Base-by-base conservation (phyloP, 257 asterid species). In the Agastache rugosa region DNA sequence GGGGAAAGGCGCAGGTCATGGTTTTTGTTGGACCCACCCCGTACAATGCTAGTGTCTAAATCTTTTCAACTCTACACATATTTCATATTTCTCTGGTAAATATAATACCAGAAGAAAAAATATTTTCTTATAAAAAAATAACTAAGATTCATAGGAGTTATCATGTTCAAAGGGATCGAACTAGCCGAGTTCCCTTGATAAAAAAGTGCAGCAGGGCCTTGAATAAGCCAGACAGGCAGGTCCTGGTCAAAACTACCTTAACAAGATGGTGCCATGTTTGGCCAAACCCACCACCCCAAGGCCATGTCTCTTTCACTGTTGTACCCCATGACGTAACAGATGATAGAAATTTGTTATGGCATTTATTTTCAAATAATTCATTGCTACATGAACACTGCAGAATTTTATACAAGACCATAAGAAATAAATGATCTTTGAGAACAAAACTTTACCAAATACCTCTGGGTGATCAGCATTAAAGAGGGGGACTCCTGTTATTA, bases 381-480 rank as follows among this genome's bases (percentile, higher is more conserved):
- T 39, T 64, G 63, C 72, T 51, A 67, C 31, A 68, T 42, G 54
- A 63, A 66, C 22, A 20, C 27, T 47, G 61, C 64, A 41, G 53
- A 48, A 71, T 37, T 16, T 48, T 16, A 64, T 67, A 56, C 59
- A 79, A 74, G 56, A 58, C 56, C 58, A 65, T 56, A 76, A 74
- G 37, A 68, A 45, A 69, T 62, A 41, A 72, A 71, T 66, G 47
- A 74, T 67, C 37, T 64, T 78, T 44, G 60, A 11, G 64, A 62
- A 29, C 11, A 73, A 23, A 48, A 47, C 2, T 44, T 78, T 10
- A 73, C 45, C 60, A 77, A 71, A 35, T 90, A 92, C 98, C 98
- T 93, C 97, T 34, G 98, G 91, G 80, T 87, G 84, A 79, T 88
- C 93, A 22, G 96, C 91, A 78, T 73, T 86, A 81, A 93, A 93